phyloP scores from a whole-genome alignment of 352 stramenopile species.

The Globisporangium okanoganense region DNA sequence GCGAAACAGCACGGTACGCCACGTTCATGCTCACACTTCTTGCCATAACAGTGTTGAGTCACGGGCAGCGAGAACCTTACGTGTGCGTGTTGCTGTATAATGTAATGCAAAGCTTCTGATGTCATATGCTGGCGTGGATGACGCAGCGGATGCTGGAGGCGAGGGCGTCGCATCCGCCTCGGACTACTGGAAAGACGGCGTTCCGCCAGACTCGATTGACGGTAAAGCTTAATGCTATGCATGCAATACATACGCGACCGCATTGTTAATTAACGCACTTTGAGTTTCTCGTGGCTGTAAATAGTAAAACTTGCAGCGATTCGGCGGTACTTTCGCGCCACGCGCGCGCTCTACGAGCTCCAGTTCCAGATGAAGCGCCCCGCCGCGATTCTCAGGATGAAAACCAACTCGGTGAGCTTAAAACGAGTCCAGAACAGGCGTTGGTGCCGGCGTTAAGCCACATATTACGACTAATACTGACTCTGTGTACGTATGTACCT shows the following conservation, averaged over 20 bases:
- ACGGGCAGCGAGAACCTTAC: background rate
- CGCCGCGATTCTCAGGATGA: constrained; percentile 71
- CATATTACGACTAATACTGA: background rate
- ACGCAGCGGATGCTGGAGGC: background rate
- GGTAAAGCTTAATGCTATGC: constrained; percentile 1
- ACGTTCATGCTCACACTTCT: background rate
- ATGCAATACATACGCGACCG: background rate
- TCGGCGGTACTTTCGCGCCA: constrained; percentile 53
- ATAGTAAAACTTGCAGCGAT: constrained; percentile 58
- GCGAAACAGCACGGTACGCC: constrained; percentile 8
- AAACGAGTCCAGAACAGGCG: background rate
- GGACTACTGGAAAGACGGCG: constrained; percentile 14
- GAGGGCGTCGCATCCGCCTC: constrained; percentile 4
- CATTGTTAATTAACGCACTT: background rate
- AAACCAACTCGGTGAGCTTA: constrained; percentile 42
- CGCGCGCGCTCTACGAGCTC: constrained; percentile 64
- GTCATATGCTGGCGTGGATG: background rate
- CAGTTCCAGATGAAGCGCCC: constrained; percentile 74
- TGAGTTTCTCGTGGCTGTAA: too few species aligned
- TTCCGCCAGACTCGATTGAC: constrained; percentile 12
- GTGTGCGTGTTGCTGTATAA: background rate
- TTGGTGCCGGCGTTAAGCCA: background rate
- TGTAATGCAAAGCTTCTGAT: background rate
- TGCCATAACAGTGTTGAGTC: background rate
- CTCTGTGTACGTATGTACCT: background rate